phyloP scores from a whole-genome alignment of 2,329 filamentous ascomycete genomes.

The Trichoderma arundinaceum region DNA sequence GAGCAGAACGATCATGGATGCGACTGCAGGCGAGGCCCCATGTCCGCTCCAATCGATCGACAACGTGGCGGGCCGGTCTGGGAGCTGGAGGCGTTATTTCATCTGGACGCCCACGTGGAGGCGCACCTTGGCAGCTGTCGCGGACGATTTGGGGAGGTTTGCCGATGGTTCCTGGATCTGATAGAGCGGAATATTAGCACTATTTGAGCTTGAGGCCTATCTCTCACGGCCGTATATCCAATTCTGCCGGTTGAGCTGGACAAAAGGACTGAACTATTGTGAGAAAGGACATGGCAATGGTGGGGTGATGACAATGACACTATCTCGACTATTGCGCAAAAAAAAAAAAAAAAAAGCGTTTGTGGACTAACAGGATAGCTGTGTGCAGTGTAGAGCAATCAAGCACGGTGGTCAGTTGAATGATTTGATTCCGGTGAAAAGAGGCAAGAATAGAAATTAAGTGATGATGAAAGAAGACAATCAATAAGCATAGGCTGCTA shows the following conservation, averaged over 20 bases:
- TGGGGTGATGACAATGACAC: background rate
- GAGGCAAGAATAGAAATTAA: no score
- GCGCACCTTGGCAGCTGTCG: conserved; percentile 3
- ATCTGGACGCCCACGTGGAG: conserved; percentile 19
- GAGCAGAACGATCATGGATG: conserved; percentile 23
- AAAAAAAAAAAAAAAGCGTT: background rate
- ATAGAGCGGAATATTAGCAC: background rate
- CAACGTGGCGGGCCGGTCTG: conserved; percentile 38
- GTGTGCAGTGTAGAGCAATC: no score
- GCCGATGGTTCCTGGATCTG: conserved; percentile 17
- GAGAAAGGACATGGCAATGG: background rate
- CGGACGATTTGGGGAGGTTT: background rate
- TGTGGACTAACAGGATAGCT: background rate
- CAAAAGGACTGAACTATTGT: conserved; percentile 1
- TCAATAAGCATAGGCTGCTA: no score
- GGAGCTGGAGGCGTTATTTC: conserved; percentile 25
- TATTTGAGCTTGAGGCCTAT: background rate
- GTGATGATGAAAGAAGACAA: no score
- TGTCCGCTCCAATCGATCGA: conserved; percentile 40
- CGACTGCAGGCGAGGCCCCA: conserved; percentile 13
- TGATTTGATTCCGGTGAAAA: background rate
- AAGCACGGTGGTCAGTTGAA: background rate
- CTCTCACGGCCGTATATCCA: background rate
- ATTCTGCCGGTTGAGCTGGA: background rate
- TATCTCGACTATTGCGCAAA: background rate